A percentile compares a stretch with the other conserved stretches of the same genome.
phyloP scores from a whole-genome alignment of 2,329 filamentous ascomycete species.

The Exophiala mesophila region DNA sequence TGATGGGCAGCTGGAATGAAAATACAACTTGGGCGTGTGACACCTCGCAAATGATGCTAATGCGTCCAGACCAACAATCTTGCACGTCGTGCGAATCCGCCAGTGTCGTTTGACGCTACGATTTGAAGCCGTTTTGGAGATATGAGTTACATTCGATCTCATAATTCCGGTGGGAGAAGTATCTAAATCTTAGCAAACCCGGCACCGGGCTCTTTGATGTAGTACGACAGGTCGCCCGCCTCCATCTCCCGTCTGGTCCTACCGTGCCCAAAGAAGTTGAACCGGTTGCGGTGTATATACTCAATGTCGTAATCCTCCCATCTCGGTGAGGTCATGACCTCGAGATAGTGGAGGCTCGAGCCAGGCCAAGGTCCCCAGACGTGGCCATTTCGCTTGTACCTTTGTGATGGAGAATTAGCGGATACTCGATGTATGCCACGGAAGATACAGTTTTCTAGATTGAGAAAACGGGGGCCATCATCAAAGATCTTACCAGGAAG shows the following conservation, averaged over 20 bases:
- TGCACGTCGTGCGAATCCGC: no score
- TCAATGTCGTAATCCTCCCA: conserved; percentile 42
- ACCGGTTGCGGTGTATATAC: conserved; percentile 27
- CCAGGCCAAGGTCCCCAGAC: conserved; percentile 47
- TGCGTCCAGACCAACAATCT: no score
- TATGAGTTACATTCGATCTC: background rate
- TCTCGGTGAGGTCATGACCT: conserved; percentile 36
- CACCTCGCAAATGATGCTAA: no score
- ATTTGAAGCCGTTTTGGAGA: background rate
- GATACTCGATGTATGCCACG: background rate
- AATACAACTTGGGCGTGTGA: no score
- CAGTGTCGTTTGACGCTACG: no score
- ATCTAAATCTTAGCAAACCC: no score
- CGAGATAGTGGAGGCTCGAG: conserved; percentile 44
- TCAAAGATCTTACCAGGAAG: conserved; percentile 1
- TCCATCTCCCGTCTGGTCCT: conserved; percentile 2
- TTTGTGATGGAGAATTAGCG: background rate
- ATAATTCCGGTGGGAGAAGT: no score
- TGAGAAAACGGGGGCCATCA: background rate
- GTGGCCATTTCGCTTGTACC: conserved; percentile 40
- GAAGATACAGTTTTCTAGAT: no score
- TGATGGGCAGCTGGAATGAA: no score
- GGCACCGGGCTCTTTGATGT: background rate
- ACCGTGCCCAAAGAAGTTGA: conserved; percentile 30
- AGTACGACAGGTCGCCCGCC: background rate